Percentiles rank a stretch among this genome's conserved stretches.
Evolutionary conservation across 2,329 filamentous ascomycete genomes (phyloP).

Genomic region (Fusarium sp.): DNA sequence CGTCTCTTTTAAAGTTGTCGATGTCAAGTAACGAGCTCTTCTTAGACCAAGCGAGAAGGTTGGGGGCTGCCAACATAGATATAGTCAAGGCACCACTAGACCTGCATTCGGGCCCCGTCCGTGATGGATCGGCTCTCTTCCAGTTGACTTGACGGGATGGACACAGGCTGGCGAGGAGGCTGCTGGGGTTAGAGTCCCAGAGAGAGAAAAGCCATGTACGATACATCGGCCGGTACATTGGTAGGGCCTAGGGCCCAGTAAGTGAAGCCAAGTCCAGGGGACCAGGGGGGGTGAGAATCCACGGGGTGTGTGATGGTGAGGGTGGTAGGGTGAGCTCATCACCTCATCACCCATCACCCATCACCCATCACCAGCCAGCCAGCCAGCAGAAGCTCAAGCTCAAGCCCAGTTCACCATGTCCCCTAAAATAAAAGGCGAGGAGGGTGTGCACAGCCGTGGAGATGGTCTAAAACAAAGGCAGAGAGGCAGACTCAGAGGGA

Average conservation of each 20-base stretch:
- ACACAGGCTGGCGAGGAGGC: slow-evolving; percentile 41
- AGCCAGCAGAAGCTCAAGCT: slow-evolving; percentile 19
- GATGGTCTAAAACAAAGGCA: slow-evolving; percentile 11
- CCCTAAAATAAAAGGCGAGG: slow-evolving; percentile 21
- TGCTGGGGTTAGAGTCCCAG: slow-evolving; percentile 30
- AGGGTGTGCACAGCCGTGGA: slow-evolving; percentile 11
- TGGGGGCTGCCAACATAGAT: slow-evolving; percentile 48
- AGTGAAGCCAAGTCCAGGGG: slow-evolving; percentile 28
- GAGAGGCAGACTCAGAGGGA: neutral
- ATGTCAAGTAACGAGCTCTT: slow-evolving; percentile 43
- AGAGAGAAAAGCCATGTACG: slow-evolving; percentile 29
- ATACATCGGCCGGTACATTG: slow-evolving; percentile 38
- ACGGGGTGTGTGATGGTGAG: neutral
- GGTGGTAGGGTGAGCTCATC: slow-evolving; percentile 23
- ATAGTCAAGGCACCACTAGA: slow-evolving; percentile 49
- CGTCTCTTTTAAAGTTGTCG: slow-evolving; percentile 26
- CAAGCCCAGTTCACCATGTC: slow-evolving; percentile 17
- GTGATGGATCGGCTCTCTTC: slow-evolving; percentile 46
- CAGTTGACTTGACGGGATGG: slow-evolving; percentile 38
- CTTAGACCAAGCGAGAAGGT: slow-evolving; percentile 33
- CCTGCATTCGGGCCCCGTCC: slow-evolving; percentile 48
- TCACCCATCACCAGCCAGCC: slow-evolving; percentile 4
- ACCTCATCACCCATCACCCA: slow-evolving; percentile 26
- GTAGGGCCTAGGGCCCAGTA: slow-evolving; percentile 30
- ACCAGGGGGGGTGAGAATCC: slow-evolving; percentile 11